Conservation (phyloP, 2,329 filamentous ascomycete species). For the Pleochaeta shiraiana region DNA sequence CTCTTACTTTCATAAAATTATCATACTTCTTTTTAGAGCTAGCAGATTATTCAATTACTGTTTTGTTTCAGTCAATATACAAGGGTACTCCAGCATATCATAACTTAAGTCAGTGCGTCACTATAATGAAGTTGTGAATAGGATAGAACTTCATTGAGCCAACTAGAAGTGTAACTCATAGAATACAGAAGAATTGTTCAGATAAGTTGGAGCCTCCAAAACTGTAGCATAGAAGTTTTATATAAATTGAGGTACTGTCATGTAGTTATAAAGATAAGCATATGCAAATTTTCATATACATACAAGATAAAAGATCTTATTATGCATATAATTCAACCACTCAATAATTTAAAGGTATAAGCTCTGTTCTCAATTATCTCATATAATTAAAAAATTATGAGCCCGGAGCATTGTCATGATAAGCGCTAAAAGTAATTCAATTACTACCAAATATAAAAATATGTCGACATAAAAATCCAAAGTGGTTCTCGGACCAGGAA, state of each 20-base stretch:
- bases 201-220: background rate
- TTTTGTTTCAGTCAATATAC: too few relatives aligned
- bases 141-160: background rate
- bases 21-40: too few relatives aligned
- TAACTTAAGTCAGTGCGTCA: background rate
- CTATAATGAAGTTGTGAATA: background rate
- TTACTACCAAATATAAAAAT: background rate
- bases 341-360: too few relatives aligned
- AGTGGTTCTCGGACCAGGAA: background rate
- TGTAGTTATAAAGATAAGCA: background rate
- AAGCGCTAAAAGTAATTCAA: conserved; percentile 1
- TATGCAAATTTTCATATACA: background rate
- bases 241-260: background rate
- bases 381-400: background rate
- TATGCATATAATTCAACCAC: too few relatives aligned
- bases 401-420: background rate
- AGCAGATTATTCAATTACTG: too few relatives aligned
- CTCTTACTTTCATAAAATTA: too few relatives aligned
- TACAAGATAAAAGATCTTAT: too few relatives aligned
- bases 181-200: background rate
- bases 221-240: background rate
- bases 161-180: background rate
- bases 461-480: background rate
- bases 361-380: background rate
- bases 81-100: too few relatives aligned